These are phyloP conservation scores for Colletotrichum shisoi DNA, from an alignment of 2,329 filamentous ascomycete genomes.

Conservation along the genomic window DNA sequence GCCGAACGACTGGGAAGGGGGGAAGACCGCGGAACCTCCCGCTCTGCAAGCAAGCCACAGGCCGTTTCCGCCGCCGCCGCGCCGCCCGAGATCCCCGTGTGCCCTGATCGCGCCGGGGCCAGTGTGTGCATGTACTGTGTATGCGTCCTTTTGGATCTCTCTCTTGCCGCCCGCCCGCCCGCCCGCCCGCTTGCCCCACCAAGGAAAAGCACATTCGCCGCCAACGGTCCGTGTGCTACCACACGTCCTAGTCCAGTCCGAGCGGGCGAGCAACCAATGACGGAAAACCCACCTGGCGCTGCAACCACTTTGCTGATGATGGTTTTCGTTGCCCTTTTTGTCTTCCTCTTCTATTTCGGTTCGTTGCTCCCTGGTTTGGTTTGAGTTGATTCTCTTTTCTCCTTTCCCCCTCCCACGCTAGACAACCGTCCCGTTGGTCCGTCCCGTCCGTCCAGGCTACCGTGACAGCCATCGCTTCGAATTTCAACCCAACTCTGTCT, in stretches of 20 bases:
- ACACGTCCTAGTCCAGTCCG: not conserved
- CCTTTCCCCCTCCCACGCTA: not conserved
- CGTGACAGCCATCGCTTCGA: not conserved
- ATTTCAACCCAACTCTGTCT: not conserved
- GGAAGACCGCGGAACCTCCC: constrained; percentile 11
- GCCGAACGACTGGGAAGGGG: not conserved
- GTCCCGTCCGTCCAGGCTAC: not conserved
- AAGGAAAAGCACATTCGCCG: not conserved
- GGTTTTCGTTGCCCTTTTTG: not conserved
- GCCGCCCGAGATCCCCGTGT: not conserved
- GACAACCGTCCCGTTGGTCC: not conserved
- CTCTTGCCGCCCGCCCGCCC: not conserved
- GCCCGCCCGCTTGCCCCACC: not conserved
- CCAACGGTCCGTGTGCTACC: constrained; percentile 3
- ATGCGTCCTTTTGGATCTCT: too few species aligned
- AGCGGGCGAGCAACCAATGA: not conserved
- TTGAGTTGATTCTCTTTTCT: too few species aligned
- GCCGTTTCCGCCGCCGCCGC: constrained; percentile 1
- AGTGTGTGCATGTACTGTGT: constrained; percentile 15
- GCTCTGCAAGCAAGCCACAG: not conserved
- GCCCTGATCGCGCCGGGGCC: constrained; percentile 21
- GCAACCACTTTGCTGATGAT: not conserved
- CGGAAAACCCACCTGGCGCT: not conserved
- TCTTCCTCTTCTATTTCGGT: too few species aligned
- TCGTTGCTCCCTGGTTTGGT: not conserved